These are phyloP conservation scores for Gamarada debralockiae DNA, from an alignment of 495 filamentous ascomycete species.

Conservation along the genomic window DNA sequence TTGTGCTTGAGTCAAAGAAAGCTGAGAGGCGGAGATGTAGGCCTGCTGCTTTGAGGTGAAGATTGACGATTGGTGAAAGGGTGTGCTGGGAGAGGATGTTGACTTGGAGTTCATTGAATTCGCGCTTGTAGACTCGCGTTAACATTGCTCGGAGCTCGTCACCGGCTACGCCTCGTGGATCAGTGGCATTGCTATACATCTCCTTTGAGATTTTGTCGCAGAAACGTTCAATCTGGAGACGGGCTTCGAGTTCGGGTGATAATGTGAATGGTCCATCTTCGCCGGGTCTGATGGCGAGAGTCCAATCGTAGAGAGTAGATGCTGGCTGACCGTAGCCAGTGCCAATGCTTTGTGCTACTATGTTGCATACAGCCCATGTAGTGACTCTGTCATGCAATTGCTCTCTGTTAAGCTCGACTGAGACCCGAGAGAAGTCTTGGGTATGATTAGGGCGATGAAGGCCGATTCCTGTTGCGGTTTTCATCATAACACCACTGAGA, in stretches of 20 bases:
- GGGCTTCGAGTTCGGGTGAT: conserved; percentile 59
- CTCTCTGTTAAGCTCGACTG: conserved; percentile 77
- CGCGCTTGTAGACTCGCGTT: conserved; percentile 54
- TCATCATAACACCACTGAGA: conserved; percentile 87
- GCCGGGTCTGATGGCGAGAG: conserved; percentile 60
- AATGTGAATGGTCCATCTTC: conserved; percentile 63
- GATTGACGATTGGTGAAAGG: conserved; percentile 54
- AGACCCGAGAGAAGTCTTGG: conserved; percentile 83
- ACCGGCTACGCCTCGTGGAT: conserved; percentile 67
- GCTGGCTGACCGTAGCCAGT: conserved; percentile 91
- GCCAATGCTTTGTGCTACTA: conserved; percentile 86
- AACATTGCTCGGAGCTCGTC: conserved; percentile 67
- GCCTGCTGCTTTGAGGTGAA: conserved; percentile 75
- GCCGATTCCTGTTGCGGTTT: conserved; percentile 85
- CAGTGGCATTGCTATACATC: conserved; percentile 75
- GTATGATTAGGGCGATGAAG: conserved; percentile 86
- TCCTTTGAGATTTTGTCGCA: conserved; percentile 82
- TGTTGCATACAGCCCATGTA: conserved; percentile 91
- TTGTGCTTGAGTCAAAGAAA: conserved; percentile 79
- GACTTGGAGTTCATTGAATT: conserved; percentile 50
- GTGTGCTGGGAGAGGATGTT: conserved; percentile 46
- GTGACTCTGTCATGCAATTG: conserved; percentile 80
- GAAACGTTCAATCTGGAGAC: conserved; percentile 77
- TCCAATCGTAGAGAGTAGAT: conserved; percentile 86
- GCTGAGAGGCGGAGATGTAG: conserved; percentile 82